Evolutionary conservation across 2,329 filamentous ascomycete species (phyloP).

Genomic region (Sporothrix luriei): DNA sequence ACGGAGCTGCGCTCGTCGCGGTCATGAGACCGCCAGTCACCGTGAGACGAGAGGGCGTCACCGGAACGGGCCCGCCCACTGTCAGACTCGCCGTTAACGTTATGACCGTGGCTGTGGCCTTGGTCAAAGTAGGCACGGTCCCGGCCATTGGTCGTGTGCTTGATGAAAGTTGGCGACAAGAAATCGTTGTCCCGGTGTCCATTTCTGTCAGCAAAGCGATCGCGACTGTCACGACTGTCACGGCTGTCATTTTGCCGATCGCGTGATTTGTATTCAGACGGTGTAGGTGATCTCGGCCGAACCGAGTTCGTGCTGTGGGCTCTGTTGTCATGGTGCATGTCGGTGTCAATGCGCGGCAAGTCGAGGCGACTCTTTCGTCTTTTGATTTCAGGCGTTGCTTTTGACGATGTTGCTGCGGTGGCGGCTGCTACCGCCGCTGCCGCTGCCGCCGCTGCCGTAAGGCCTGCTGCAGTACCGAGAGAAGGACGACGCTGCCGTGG

Average conservation of each 20-base stretch:
- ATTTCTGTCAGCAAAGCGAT: conserved; percentile 30
- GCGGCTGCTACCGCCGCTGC: conserved; percentile 26
- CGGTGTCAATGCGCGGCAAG: conserved; percentile 52
- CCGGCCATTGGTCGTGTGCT: conserved; percentile 47
- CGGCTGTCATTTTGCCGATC: conserved; percentile 43
- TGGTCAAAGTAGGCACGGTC: conserved; percentile 49
- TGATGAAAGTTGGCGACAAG: conserved; percentile 50
- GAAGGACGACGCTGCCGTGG: not conserved
- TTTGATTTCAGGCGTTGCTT: conserved; percentile 34
- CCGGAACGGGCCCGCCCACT: conserved; percentile 32
- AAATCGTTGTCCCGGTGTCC: conserved; percentile 42
- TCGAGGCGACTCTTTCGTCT: conserved; percentile 47
- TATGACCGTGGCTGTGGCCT: not conserved
- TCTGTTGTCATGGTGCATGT: conserved; percentile 42
- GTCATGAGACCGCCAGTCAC: conserved; percentile 23
- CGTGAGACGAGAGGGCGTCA: conserved; percentile 26
- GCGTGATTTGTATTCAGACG: conserved; percentile 38
- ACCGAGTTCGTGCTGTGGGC: conserved; percentile 6
- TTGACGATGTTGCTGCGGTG: not conserved
- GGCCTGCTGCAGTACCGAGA: not conserved
- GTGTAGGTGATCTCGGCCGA: conserved; percentile 44
- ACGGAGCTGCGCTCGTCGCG: conserved; percentile 8
- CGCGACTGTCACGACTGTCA: conserved; percentile 36
- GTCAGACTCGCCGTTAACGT: not conserved
- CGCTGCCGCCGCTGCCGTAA: conserved; percentile 27